Evolutionary conservation across 2,329 filamentous ascomycete genomes (phyloP).

Genomic region (Knoxdaviesia proteae): DNA sequence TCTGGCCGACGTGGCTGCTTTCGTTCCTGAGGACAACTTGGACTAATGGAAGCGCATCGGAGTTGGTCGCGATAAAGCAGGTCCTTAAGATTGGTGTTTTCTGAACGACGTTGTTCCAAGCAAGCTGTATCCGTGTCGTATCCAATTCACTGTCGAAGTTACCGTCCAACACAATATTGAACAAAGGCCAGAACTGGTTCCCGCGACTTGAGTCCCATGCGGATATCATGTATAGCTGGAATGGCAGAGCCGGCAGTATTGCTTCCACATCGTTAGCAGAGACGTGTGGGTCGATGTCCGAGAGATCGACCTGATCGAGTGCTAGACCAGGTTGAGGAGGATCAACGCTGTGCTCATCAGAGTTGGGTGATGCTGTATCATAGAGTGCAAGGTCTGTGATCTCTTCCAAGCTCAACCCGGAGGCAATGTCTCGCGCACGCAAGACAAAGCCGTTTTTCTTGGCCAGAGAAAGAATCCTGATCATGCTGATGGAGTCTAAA

Average conservation of each 20-base stretch:
- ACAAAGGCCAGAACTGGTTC: conserved; percentile 51
- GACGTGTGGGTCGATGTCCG: conserved; percentile 11
- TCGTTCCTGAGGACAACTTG: conserved; percentile 34
- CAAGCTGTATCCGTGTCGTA: conserved; percentile 18
- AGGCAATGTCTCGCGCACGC: conserved; percentile 30
- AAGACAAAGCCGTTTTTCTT: conserved; percentile 40
- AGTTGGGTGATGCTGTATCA: no score
- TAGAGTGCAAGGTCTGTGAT: not conserved
- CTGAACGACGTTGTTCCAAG: conserved; percentile 28
- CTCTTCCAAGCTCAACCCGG: not conserved
- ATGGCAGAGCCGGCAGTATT: conserved; percentile 49
- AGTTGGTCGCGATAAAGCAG: conserved; percentile 31
- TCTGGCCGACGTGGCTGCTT: conserved; percentile 3
- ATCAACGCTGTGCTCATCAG: no score
- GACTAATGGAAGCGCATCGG: conserved; percentile 28
- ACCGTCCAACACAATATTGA: conserved; percentile 35
- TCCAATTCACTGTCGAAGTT: no score
- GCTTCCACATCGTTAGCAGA: conserved; percentile 24
- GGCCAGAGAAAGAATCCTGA: conserved; percentile 58
- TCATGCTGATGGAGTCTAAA: conserved; percentile 78
- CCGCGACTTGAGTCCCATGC: conserved; percentile 51
- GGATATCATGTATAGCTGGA: conserved; percentile 64
- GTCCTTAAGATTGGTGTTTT: conserved; percentile 46
- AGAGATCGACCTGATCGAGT: no score
- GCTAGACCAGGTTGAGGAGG: no score